These are phyloP conservation scores for Martensiomyces pterosporus DNA, from an alignment of 192 early-diverging fungal genomes.

Conservation along the genomic window DNA sequence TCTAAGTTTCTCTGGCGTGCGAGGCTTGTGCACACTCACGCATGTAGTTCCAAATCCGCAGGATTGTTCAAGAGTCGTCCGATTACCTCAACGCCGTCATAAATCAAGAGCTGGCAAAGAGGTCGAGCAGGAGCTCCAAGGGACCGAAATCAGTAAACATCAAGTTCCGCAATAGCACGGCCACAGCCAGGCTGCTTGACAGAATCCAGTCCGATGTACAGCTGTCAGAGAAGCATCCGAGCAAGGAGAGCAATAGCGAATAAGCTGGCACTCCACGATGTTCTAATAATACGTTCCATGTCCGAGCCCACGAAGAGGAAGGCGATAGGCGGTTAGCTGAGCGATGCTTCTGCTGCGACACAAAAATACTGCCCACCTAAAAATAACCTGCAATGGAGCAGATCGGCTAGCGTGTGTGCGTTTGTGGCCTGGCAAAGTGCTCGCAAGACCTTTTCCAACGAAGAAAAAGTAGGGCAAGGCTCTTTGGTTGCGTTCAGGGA, in stretches of 20 bases:
- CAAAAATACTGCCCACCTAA: no score
- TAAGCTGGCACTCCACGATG: background rate
- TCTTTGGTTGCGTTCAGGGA: no score
- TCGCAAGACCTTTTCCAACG: background rate
- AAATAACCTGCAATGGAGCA: no score
- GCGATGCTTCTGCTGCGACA: no score
- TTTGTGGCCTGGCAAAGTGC: background rate
- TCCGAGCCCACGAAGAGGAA: no score
- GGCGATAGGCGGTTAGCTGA: no score
- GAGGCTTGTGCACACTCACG: no score
- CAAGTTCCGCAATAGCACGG: conserved; percentile 24
- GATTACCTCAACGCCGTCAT: conserved; percentile 37
- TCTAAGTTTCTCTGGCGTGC: no score
- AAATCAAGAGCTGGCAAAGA: conserved; percentile 33
- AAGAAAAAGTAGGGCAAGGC: no score
- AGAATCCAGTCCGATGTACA: conserved; percentile 21
- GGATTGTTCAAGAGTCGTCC: conserved; percentile 35
- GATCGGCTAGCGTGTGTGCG: background rate
- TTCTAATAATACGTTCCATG: no score
- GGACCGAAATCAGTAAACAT: conserved; percentile 17
- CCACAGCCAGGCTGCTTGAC: conserved; percentile 21
- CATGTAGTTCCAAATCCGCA: conserved; percentile 38
- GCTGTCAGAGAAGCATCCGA: no score
- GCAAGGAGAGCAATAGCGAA: background rate
- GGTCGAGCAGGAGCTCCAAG: conserved; percentile 18